Base-by-base conservation (phyloP, 1,284 basidiomycete genomes). In the Malassezia pachydermatis region DNA sequence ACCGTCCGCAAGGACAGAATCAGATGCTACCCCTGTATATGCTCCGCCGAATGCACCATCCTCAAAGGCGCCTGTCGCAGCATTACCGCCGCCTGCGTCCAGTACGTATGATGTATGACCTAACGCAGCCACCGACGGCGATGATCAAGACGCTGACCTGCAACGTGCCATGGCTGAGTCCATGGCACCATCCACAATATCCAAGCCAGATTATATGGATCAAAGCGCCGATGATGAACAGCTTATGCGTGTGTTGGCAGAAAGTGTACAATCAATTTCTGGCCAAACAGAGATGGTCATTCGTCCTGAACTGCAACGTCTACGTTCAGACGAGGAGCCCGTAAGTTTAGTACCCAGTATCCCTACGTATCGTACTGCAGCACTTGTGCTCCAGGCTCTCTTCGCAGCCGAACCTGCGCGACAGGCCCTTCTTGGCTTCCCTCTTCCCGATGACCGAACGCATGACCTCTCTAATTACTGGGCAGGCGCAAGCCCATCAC, bases 111-210 rank as follows among this genome's bases (percentile, higher is more conserved):
- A 11, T 23, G 37, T n/a, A n/a, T n/a, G n/a, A n/a, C n/a, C n/a
- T n/a, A n/a, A n/a, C 9, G 8, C 34, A 36, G 34, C 9, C 8
- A 8, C 10, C 11, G 11, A 36, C 29, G 29, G 19, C 34, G 37
- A 39, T 6, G 9, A 22, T 8, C 34, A 51, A 29, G 49, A 52
- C n/a, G 28, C 14, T 5, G 34, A 47, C 22, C 29, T 52, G 36
- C 50, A 52, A 23, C 38, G 35, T n/a, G 50, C 50, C 6, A 32
- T 37, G 14, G 50, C 39, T 6, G 50, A 44, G 11, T 52, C 50
- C 1, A 45, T 52, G 36, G 33, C 24, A 2, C n/a, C n/a, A n/a
- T n/a, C n/a, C n/a, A n/a, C n/a, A n/a, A n/a, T n/a, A n/a, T n/a
- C n/a, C n/a, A n/a, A n/a, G n/a, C n/a, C n/a, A n/a, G n/a, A n/a